Evolutionary conservation across 768 basidiomycete genomes (phyloP).

Genomic region (Boletus patriciae): DNA sequence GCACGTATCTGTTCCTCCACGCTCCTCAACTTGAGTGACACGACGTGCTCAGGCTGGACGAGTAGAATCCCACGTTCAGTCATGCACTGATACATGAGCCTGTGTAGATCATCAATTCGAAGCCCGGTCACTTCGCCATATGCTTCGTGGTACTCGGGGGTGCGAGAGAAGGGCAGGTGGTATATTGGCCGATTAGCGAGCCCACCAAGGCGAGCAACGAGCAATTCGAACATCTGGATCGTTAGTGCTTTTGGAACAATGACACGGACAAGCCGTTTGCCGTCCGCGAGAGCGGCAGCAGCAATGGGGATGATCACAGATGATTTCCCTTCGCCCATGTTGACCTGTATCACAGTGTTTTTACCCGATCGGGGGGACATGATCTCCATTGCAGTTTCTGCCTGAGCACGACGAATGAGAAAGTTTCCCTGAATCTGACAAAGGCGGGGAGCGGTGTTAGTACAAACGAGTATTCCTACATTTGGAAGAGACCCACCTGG

Average conservation of each 20-base stretch:
- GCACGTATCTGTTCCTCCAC: conserved; percentile 31
- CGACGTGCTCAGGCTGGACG: conserved; percentile 50
- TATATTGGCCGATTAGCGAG: conserved; percentile 46
- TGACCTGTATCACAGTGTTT: conserved; percentile 46
- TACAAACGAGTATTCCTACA: too few relatives aligned
- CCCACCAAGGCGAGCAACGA: conserved; percentile 41
- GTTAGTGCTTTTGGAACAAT: conserved; percentile 45
- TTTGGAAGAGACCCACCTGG: too few relatives aligned
- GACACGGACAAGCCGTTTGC: conserved; percentile 42
- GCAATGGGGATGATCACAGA: conserved; percentile 46
- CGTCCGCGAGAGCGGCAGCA: conserved; percentile 41
- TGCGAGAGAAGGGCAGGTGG: conserved; percentile 47
- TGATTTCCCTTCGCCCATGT: conserved; percentile 58
- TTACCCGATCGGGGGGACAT: conserved; percentile 33
- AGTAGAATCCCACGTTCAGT: conserved; percentile 40
- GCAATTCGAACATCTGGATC: conserved; percentile 44
- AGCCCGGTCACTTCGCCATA: too few relatives aligned
- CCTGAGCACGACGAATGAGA: background rate
- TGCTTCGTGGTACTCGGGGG: conserved; percentile 22
- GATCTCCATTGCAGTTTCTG: conserved; percentile 42
- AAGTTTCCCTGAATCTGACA: background rate
- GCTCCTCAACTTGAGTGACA: conserved; percentile 46
- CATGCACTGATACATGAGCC: conserved; percentile 40
- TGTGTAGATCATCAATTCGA: conserved; percentile 23
- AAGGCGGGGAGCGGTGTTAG: conserved; percentile 6